A percentile compares a stretch with the other conserved stretches of the same genome.
phyloP scores from a whole-genome alignment of 2,329 filamentous ascomycete species.

The Neofusicoccum cordaticola region DNA sequence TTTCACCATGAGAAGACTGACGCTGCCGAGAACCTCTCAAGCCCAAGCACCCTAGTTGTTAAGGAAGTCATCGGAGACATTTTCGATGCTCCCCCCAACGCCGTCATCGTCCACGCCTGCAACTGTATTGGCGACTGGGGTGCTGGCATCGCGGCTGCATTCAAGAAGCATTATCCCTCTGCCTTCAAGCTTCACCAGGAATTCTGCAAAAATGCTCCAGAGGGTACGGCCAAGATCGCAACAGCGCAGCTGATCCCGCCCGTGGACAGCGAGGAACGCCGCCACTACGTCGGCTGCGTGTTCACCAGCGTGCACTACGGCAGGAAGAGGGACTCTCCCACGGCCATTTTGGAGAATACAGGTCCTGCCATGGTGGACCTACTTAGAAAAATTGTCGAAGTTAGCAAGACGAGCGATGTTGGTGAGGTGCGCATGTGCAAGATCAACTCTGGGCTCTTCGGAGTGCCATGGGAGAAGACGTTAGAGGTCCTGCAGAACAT shows the following conservation, averaged over 20 bases:
- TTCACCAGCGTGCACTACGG: constrained; percentile 56
- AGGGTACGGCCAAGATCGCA: constrained; percentile 36
- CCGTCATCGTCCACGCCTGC: constrained; percentile 58
- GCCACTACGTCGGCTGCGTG: constrained; percentile 58
- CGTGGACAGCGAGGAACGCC: constrained; percentile 33
- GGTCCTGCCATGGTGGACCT: constrained; percentile 48
- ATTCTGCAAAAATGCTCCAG: constrained; percentile 43
- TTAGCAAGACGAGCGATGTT: constrained; percentile 25
- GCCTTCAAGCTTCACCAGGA: constrained; percentile 49
- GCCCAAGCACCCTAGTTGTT: constrained; percentile 1
- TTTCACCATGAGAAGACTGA: not conserved
- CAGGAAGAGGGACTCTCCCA: constrained; percentile 38
- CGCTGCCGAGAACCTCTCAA: not conserved
- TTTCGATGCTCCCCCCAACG: constrained; percentile 50
- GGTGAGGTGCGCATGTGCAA: constrained; percentile 48
- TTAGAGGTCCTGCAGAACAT: constrained; percentile 41
- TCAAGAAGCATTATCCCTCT: constrained; percentile 50
- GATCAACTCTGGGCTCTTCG: constrained; percentile 59
- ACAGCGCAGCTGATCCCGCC: constrained; percentile 56
- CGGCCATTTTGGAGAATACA: constrained; percentile 51
- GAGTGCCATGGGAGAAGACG: constrained; percentile 54
- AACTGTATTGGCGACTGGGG: constrained; percentile 59
- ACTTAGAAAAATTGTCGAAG: constrained; percentile 40
- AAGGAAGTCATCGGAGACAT: constrained; percentile 44
- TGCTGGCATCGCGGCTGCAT: constrained; percentile 55